Conservation (phyloP, 331 rosid genomes). For the Ulmus americana region DNA sequence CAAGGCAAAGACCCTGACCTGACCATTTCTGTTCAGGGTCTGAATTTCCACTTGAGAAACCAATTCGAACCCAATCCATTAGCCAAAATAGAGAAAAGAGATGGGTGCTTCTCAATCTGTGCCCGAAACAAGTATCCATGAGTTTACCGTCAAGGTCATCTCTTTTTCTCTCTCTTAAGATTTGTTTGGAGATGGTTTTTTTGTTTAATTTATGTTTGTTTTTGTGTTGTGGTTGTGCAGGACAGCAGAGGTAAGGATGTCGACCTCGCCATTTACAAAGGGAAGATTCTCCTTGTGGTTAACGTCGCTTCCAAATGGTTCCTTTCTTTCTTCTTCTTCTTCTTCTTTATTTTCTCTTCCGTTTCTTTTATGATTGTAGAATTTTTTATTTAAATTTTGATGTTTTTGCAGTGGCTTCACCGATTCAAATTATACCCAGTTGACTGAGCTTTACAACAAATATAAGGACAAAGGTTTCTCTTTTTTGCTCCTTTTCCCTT, state of each 20-base stretch:
- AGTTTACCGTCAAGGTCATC: slow-evolving; percentile 71
- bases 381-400: not conserved
- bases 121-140: slow-evolving; percentile 59
- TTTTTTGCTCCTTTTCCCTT: slow-evolving; percentile 1
- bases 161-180: not conserved
- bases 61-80: no score
- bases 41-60: no score
- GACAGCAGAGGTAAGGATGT: slow-evolving; percentile 65
- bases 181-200: not conserved
- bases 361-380: not conserved
- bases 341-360: not conserved
- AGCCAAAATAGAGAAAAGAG: not conserved
- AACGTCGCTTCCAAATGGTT: slow-evolving; percentile 98
- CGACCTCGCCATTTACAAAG: slow-evolving; percentile 58
- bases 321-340: not conserved
- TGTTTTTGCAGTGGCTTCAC: slow-evolving; percentile 56
- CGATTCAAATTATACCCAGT: slow-evolving; percentile 66
- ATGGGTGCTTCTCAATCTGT: slow-evolving; percentile 78
- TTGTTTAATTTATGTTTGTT: not conserved
- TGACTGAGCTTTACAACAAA: slow-evolving; percentile 60
- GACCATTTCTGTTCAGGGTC: no score
- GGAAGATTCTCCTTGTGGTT: slow-evolving; percentile 73
- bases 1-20: no score
- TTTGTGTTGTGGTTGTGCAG: slow-evolving; percentile 29
- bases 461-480: slow-evolving; percentile 58